A percentile compares a stretch with the other conserved stretches of the same genome.
phyloP scores from a whole-genome alignment of 202 grass and related monocot genomes.

The Zizania palustris region DNA sequence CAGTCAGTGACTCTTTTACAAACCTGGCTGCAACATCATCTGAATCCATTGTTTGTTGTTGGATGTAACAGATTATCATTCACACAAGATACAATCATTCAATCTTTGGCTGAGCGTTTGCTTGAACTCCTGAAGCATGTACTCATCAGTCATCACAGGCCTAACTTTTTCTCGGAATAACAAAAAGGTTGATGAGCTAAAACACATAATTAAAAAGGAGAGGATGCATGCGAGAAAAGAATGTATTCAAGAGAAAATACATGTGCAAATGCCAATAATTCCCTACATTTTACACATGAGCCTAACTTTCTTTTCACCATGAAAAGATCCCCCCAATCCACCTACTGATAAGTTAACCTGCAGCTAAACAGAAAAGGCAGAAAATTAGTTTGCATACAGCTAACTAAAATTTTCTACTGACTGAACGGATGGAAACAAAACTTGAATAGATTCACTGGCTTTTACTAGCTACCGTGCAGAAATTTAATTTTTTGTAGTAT shows the following conservation, averaged over 20 bases:
- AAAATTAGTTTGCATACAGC: background rate
- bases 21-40: background rate
- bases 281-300: conserved; percentile 34
- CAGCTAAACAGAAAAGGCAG: conserved; percentile 19
- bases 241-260: background rate
- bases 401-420: background rate
- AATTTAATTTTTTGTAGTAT: background rate
- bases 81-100: background rate
- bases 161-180: conserved; percentile 9
- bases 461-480: background rate
- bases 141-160: background rate
- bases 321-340: conserved; percentile 17
- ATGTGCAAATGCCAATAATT: background rate
- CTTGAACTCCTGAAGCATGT: conserved; percentile 1
- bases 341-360: conserved; percentile 36
- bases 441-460: background rate
- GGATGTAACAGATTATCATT: too few relatives aligned
- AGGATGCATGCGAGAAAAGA: background rate
- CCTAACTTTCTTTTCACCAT: background rate
- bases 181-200: background rate
- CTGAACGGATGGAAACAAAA: background rate
- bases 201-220: conserved; percentile 14
- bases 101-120: conserved; percentile 4
- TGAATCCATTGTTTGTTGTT: too few relatives aligned
- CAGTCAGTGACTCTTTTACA: too few relatives aligned